Percentiles rank a stretch among this genome's conserved stretches.
Evolutionary conservation across 2,329 filamentous ascomycete species (phyloP).

Genomic region (Corniculantispora saksenae): DNA sequence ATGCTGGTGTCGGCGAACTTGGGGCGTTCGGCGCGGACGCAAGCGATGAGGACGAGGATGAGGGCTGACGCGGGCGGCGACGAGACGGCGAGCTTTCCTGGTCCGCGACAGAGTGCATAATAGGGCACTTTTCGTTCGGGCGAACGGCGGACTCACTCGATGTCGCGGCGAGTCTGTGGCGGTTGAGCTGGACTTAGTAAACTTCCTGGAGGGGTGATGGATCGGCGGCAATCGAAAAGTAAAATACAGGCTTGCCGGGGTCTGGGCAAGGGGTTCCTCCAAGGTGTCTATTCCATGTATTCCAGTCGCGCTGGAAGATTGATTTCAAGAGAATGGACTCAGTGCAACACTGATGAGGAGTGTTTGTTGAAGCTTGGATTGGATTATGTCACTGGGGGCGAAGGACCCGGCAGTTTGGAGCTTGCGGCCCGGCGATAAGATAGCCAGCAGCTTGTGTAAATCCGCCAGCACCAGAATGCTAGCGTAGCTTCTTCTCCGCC

Average conservation of each 20-base stretch:
- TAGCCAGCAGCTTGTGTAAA: neutral
- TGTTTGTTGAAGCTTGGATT: neutral
- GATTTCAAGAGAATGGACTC: neutral
- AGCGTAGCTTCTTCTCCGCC: neutral
- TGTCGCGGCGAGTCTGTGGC: neutral
- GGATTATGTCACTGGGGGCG: conserved; percentile 4
- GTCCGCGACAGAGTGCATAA: conserved; percentile 36
- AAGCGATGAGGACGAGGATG: conserved; percentile 33
- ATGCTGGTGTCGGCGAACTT: conserved; percentile 32
- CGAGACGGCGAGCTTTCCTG: conserved; percentile 36
- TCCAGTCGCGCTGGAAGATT: neutral
- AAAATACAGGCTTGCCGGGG: neutral
- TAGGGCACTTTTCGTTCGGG: neutral
- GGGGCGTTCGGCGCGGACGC: conserved; percentile 32
- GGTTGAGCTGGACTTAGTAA: neutral
- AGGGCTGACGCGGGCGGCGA: conserved; percentile 40
- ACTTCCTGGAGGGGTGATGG: neutral
- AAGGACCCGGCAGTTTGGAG: neutral
- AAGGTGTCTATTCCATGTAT: neutral
- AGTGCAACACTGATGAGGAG: neutral
- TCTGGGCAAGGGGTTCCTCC: neutral
- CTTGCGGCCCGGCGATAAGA: conserved; percentile 8
- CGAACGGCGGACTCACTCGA: neutral
- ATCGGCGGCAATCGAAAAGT: neutral
- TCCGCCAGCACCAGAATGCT: neutral